Evolutionary conservation across 2,329 filamentous ascomycete genomes (phyloP).

Genomic region (Aspergillus hiratsukae): DNA sequence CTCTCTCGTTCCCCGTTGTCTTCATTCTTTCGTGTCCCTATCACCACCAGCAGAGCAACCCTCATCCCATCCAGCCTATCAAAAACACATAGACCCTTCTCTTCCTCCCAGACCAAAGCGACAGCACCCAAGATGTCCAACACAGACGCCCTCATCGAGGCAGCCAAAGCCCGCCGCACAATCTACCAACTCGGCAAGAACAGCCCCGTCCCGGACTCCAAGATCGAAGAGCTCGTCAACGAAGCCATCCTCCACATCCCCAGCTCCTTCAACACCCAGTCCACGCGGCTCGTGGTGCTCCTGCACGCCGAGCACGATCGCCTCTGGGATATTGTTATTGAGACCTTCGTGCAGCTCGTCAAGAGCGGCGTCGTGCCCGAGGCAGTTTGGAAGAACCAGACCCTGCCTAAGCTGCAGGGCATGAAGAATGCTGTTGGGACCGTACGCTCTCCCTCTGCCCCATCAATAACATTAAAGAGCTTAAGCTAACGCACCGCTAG

Average conservation of each 20-base stretch:
- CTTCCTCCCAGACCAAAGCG: constrained; percentile 4
- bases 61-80: constrained; percentile 27
- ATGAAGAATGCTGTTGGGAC: constrained; percentile 75
- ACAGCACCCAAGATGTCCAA: constrained; percentile 4
- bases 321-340: constrained; percentile 72
- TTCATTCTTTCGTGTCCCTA: background rate
- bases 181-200: constrained; percentile 34
- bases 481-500: constrained; percentile 15
- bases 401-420: constrained; percentile 44
- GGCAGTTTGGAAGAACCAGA: constrained; percentile 54
- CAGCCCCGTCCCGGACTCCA: constrained; percentile 31
- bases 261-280: constrained; percentile 84
- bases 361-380: constrained; percentile 45
- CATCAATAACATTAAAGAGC: no score
- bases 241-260: constrained; percentile 64
- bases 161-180: constrained; percentile 32
- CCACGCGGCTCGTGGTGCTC: constrained; percentile 71
- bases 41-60: constrained; percentile 4
- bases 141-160: constrained; percentile 24
- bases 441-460: no score
- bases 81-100: constrained; percentile 10
- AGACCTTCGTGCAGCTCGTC: constrained; percentile 64
- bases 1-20: background rate
- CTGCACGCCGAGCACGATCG: constrained; percentile 79
- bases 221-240: constrained; percentile 35